Evolutionary conservation across 2,329 filamentous ascomycete species (phyloP).

Genomic region (Penicillium polonicum): DNA sequence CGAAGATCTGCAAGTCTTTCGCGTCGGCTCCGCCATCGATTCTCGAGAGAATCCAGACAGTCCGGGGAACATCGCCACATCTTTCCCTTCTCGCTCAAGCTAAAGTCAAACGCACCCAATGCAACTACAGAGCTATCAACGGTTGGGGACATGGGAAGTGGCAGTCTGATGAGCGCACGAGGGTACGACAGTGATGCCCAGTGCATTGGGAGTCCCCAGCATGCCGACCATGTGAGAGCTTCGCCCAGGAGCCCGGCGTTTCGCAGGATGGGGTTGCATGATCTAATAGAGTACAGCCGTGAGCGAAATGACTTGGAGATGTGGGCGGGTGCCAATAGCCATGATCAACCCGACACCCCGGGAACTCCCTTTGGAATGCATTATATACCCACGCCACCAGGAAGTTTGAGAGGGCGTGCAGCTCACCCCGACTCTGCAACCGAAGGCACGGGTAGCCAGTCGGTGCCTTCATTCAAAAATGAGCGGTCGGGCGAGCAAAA

Average conservation of each 20-base stretch:
- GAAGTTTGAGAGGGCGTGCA: constrained; percentile 5
- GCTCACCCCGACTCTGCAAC: background rate
- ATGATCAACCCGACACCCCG: constrained; percentile 1
- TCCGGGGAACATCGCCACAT: constrained; percentile 17
- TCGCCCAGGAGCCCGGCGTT: constrained; percentile 9
- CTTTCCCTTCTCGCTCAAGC: constrained; percentile 21
- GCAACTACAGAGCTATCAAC: constrained; percentile 3
- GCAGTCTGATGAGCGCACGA: constrained; percentile 39
- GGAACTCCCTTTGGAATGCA: constrained; percentile 16
- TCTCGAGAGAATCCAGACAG: constrained; percentile 34
- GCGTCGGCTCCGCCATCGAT: constrained; percentile 31
- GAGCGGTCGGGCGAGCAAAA: background rate
- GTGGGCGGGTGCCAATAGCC: constrained; percentile 1
- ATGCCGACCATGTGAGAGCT: constrained; percentile 9
- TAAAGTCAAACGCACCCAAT: constrained; percentile 16
- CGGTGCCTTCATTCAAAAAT: background rate
- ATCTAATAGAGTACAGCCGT: constrained; percentile 23
- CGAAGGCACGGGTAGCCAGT: background rate
- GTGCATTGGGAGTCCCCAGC: constrained; percentile 36
- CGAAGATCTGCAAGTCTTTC: constrained; percentile 27
- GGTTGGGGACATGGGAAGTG: constrained; percentile 30
- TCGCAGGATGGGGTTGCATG: constrained; percentile 18
- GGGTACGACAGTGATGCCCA: constrained; percentile 46
- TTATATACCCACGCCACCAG: constrained; percentile 20
- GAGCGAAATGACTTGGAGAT: constrained; percentile 17